Evolutionary conservation across 352 stramenopile genomes (phyloP), one percentile per base, ranked within the genome.

Genomic region (Phytophthora agathidicida): DNA sequence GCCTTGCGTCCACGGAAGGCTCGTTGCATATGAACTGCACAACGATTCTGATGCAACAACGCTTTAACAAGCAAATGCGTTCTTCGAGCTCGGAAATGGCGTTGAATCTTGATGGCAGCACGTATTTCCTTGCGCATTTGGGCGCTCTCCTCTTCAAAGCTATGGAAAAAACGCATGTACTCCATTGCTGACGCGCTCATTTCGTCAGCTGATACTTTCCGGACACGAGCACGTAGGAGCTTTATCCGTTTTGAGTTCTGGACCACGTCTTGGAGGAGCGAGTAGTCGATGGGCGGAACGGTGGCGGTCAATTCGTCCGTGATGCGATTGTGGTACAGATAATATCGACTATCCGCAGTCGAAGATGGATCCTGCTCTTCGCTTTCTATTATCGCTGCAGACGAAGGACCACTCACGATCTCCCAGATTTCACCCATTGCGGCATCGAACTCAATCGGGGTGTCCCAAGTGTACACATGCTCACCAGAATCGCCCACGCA

Each of bases 381-480:
- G 30, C 32, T 35, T 24, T 47, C 27, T 3, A 58, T 19, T 17
- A 38, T 14, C 14, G 38, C 20, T 17, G 35, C 20, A 8, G 30
- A 57, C 19, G 60, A 47, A 14, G 70, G 48, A 56, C 74, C 62
- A 14, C 80, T 73, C 3, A 86, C 68, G 9, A 92, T 68, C 35
- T 78, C 65, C 85, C 85, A 94, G 6, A 63, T 59, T 30, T 81
- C 66, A 5, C 77, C 75, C 36, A 94, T 55, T 3, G 81, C 70
- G 0, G 83, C 82, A 31, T 88, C 71, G 33, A 91, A 94, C 48
- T 94, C 85, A 8, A 91, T 59, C 0, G 85, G 80, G 7, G 79
- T 59, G 0, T 88, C 73, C 85, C 85, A 93, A 13, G 77, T 80
- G 33, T 68, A 83, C 7, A 61, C 22, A 13, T 62, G 31, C 8